Evolutionary conservation across 257 asterid species (phyloP).

Genomic region (Avicennia marina): DNA sequence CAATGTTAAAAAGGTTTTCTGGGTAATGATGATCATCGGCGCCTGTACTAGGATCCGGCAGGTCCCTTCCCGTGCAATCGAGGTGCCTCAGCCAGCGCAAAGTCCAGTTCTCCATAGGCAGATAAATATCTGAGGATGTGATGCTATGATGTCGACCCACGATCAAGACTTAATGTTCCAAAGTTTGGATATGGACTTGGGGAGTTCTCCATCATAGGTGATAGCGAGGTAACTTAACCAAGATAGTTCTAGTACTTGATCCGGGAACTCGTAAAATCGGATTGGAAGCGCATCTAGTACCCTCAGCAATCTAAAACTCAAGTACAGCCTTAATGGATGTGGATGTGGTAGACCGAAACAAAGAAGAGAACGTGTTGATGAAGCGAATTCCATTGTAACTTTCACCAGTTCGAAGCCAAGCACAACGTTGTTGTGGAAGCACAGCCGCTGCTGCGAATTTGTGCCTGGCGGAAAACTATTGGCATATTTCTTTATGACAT

Average conservation of each 20-base stretch:
- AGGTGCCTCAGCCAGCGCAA: conserved; percentile 18
- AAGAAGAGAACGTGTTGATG: conserved; percentile 13
- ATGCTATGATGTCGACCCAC: not conserved
- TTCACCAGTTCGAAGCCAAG: not conserved
- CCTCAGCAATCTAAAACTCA: not conserved
- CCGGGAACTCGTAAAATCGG: not conserved
- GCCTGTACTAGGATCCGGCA: conserved; percentile 12
- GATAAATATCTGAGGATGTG: not conserved
- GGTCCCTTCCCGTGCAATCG: not conserved
- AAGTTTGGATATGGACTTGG: conserved; percentile 5
- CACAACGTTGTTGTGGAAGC: not conserved
- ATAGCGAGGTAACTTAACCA: conserved; percentile 22
- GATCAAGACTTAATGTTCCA: not conserved
- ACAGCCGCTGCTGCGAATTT: not conserved
- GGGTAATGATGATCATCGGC: not conserved
- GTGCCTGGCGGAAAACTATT: not conserved
- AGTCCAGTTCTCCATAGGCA: conserved; percentile 13
- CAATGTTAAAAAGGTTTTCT: conserved; percentile 9
- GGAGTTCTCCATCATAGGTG: not conserved
- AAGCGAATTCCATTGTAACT: not conserved
- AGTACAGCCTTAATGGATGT: not conserved
- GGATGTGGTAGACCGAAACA: not conserved
- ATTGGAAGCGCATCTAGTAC: conserved; percentile 10
- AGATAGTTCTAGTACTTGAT: not conserved
- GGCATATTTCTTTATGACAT: not conserved